phyloP scores from a whole-genome alignment of 345 rosid genomes.

The Salix koriyanagi region DNA sequence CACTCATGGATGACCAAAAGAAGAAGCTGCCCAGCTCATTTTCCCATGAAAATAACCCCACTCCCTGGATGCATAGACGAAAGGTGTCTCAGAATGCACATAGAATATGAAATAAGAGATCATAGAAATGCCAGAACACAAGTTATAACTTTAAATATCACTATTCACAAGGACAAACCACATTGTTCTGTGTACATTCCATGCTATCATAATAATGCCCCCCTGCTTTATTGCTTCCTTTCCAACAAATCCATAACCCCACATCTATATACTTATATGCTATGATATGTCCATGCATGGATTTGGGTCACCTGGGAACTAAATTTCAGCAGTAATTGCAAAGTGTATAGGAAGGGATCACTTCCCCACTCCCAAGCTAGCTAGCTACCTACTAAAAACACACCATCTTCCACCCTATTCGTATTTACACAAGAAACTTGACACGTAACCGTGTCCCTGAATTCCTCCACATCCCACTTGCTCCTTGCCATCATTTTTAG shows the following conservation, averaged over 20 bases:
- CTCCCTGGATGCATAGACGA: background rate
- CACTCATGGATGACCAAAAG: background rate
- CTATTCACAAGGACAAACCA: background rate
- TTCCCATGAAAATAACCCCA: background rate
- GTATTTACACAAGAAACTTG: constrained; percentile 10
- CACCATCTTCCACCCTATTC: background rate
- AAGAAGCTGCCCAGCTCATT: background rate
- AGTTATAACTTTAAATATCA: background rate
- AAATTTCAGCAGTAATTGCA: constrained; percentile 1
- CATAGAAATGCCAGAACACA: background rate
- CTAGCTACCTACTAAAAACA: background rate
- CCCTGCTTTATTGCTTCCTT: constrained; percentile 2
- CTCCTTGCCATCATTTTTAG: background rate
- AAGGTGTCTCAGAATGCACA: background rate
- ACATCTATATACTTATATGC: background rate
- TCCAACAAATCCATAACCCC: constrained; percentile 4
- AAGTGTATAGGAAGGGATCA: constrained; percentile 2
- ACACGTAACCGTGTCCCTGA: background rate
- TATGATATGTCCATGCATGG: constrained; percentile 14
- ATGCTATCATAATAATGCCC: background rate
- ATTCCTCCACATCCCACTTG: background rate
- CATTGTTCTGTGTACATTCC: constrained; percentile 5
- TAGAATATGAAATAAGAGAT: background rate
- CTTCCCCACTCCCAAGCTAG: constrained; percentile 3
- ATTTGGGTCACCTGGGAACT: background rate